These are phyloP conservation scores for Pseudocercospora musae DNA, from an alignment of 2,329 filamentous ascomycete species.

Conservation along the genomic window DNA sequence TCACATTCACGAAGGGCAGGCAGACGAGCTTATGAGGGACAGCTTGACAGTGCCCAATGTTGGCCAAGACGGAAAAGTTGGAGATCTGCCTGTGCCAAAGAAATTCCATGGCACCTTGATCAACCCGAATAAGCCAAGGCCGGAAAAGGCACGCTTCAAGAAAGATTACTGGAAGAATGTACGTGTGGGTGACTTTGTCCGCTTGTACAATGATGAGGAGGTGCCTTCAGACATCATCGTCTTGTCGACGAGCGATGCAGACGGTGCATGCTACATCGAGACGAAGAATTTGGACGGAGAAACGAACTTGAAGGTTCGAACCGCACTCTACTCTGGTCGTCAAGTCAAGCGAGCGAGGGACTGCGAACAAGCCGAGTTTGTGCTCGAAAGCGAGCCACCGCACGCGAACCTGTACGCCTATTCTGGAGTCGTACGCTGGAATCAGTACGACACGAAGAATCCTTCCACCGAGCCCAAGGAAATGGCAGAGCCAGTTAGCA, in stretches of 20 bases:
- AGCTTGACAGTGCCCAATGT: conserved; percentile 30
- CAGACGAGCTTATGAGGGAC: conserved; percentile 20
- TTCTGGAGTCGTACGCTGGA: conserved; percentile 84
- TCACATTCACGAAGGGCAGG: conserved; percentile 14
- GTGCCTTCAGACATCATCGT: conserved; percentile 92
- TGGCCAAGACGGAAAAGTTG: conserved; percentile 21
- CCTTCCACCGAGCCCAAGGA: conserved; percentile 62
- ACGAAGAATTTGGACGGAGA: conserved; percentile 98
- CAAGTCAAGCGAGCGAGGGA: conserved; percentile 83
- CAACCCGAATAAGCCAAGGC: conserved; percentile 63
- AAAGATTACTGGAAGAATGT: conserved; percentile 94
- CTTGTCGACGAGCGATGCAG: conserved; percentile 85
- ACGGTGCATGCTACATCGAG: conserved; percentile 94
- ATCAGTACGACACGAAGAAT: conserved; percentile 65
- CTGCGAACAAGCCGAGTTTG: conserved; percentile 84
- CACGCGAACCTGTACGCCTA: conserved; percentile 96
- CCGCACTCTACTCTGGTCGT: conserved; percentile 81
- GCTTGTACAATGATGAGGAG: conserved; percentile 93
- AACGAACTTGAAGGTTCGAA: conserved; percentile 93
- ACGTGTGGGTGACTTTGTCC: conserved; percentile 91
- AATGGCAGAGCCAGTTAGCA: conserved; percentile 89
- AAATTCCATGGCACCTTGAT: conserved; percentile 67
- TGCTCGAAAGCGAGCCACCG: conserved; percentile 83
- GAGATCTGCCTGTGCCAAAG: conserved; percentile 35
- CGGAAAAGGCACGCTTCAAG: conserved; percentile 79